phyloP scores from a whole-genome alignment of 176 grass and related monocot species.

The Tuctoria greenei region DNA sequence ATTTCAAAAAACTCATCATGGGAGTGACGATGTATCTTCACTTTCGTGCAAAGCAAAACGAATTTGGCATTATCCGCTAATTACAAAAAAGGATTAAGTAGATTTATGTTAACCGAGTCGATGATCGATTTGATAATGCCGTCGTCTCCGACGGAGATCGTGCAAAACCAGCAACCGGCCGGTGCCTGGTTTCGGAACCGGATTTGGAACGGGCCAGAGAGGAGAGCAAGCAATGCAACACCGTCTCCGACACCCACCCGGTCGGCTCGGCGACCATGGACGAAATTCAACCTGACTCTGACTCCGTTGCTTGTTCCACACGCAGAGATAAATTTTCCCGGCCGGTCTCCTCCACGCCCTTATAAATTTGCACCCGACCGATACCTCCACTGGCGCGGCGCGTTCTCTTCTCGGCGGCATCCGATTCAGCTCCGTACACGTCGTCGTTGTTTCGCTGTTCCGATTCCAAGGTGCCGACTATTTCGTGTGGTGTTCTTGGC shows the following conservation, averaged over 20 bases:
- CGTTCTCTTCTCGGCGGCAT: not conserved
- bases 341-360: not conserved
- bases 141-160: not conserved
- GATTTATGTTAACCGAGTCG: too few relatives aligned
- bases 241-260: not conserved
- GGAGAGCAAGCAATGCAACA: not conserved
- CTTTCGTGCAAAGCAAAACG: too few relatives aligned
- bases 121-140: too few relatives aligned
- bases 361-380: conserved; percentile 20
- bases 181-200: conserved; percentile 9
- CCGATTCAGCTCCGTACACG: not conserved
- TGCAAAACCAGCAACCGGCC: conserved; percentile 13
- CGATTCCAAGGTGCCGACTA: not conserved
- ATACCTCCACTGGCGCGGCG: not conserved
- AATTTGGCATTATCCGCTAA: too few relatives aligned
- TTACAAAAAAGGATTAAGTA: not conserved
- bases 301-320: conserved; percentile 30
- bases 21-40: too few relatives aligned
- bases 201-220: conserved; percentile 20
- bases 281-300: not conserved
- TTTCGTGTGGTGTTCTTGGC: not conserved
- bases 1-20: too few relatives aligned
- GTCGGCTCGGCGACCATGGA: not conserved
- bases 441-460: not conserved
- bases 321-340: not conserved